These are phyloP conservation scores for Fonsecaea multimorphosa DNA, from an alignment of 2,329 filamentous ascomycete species.

Conservation along the genomic window DNA sequence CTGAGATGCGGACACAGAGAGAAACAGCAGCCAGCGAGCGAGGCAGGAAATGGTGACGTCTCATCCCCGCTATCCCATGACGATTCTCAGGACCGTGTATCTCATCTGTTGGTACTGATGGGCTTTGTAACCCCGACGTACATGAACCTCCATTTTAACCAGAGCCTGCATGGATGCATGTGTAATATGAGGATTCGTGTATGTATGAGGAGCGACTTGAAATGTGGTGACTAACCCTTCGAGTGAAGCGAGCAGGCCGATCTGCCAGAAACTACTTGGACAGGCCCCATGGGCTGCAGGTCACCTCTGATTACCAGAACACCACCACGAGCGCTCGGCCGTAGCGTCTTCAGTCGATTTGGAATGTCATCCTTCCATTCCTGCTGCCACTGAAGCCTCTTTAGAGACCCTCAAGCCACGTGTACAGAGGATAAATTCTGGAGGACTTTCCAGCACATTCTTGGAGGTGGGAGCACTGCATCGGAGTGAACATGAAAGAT, in stretches of 20 bases:
- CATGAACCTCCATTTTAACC: background rate
- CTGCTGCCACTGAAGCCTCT: too few relatives aligned
- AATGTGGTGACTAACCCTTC: background rate
- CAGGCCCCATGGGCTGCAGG: too few relatives aligned
- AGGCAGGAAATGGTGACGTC: background rate
- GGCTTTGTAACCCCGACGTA: background rate
- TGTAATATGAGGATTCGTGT: background rate
- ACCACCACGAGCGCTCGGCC: too few relatives aligned
- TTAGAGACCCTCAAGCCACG: too few relatives aligned
- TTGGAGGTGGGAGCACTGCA: background rate
- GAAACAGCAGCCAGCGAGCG: background rate
- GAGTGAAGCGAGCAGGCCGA: too few relatives aligned
- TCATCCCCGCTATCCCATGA: background rate
- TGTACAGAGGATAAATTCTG: too few relatives aligned
- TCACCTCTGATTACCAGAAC: too few relatives aligned
- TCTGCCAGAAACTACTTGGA: too few relatives aligned
- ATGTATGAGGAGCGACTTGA: background rate
- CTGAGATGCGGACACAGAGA: background rate
- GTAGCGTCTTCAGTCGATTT: too few relatives aligned
- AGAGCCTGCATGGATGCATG: background rate
- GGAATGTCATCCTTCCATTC: too few relatives aligned
- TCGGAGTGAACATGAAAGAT: background rate
- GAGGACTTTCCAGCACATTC: background rate
- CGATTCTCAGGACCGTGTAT: background rate
- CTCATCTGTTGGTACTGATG: background rate